Evolutionary conservation across 2,329 filamentous ascomycete genomes (phyloP).

Genomic region (Hymenoscyphus linearis): DNA sequence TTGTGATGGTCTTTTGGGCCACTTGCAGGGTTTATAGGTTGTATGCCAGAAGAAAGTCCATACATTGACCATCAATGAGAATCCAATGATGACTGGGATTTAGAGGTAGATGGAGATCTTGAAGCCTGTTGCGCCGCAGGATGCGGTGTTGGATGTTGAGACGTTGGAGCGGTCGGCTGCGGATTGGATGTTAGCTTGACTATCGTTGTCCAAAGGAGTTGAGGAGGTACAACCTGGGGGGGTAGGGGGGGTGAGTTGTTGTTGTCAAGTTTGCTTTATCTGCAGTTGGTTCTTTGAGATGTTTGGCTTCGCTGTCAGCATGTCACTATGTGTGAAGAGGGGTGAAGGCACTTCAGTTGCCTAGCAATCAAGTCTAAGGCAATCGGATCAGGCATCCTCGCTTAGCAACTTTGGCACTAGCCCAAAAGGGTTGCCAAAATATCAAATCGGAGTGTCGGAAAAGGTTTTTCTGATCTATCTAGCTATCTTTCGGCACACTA

Average conservation of each 20-base stretch:
- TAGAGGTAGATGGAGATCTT: slow-evolving; percentile 38
- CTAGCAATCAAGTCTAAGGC: no score
- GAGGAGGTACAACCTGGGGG: no score
- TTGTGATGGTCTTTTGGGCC: no score
- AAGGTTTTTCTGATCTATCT: neutral
- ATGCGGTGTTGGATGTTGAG: slow-evolving; percentile 34
- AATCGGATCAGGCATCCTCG: neutral
- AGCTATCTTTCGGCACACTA: neutral
- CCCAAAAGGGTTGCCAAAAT: neutral
- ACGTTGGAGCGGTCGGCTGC: slow-evolving; percentile 17
- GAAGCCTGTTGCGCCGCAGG: slow-evolving; percentile 39
- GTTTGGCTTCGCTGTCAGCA: no score
- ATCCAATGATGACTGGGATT: slow-evolving; percentile 31
- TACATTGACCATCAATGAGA: slow-evolving; percentile 44
- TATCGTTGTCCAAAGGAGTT: no score
- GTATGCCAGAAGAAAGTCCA: slow-evolving; percentile 53
- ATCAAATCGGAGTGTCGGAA: neutral
- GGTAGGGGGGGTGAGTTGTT: no score
- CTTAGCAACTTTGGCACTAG: neutral
- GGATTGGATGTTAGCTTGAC: slow-evolving; percentile 30
- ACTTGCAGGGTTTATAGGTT: no score
- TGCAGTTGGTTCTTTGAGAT: no score
- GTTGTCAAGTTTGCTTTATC: no score
- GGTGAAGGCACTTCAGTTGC: no score
- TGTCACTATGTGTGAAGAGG: no score